Evolutionary conservation across 2,329 filamentous ascomycete genomes (phyloP).

Genomic region (Colletotrichum chlorophyti): DNA sequence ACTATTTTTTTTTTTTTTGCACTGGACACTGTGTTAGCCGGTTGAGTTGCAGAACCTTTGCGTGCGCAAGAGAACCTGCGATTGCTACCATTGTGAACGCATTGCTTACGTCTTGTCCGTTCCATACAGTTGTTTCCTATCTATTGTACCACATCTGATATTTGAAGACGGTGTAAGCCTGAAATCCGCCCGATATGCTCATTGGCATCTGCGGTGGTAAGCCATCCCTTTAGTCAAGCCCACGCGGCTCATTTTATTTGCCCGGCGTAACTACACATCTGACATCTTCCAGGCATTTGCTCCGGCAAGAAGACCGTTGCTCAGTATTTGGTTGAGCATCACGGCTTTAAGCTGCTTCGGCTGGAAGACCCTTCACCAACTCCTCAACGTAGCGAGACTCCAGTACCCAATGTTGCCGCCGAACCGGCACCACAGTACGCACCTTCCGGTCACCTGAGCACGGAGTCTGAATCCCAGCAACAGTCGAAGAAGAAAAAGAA

Average conservation of each 20-base stretch:
- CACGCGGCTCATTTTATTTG: constrained; percentile 28
- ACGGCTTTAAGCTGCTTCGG: constrained; percentile 79
- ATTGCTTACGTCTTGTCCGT: too few relatives aligned
- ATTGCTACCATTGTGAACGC: too few relatives aligned
- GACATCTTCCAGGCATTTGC: constrained; percentile 74
- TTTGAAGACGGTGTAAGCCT: too few relatives aligned
- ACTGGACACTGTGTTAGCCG: constrained; percentile 16
- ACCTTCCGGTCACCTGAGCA: background rate
- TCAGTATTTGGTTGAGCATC: constrained; percentile 82
- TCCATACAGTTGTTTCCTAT: too few relatives aligned
- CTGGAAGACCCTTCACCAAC: constrained; percentile 46
- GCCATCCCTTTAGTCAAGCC: constrained; percentile 30
- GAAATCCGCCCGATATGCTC: constrained; percentile 61
- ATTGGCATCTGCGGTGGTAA: constrained; percentile 79
- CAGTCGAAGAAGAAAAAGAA: constrained; percentile 4
- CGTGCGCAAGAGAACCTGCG: background rate
- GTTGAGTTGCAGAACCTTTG: constrained; percentile 8
- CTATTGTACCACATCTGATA: too few relatives aligned
- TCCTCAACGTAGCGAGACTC: constrained; percentile 6
- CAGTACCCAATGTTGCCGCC: background rate
- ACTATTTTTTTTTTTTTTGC: too few relatives aligned
- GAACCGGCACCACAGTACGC: background rate
- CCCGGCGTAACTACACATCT: background rate
- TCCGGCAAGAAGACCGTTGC: constrained; percentile 91
- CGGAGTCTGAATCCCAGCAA: background rate